phyloP scores from a whole-genome alignment of 78 protist species.

The Creolimax fragrantissima region DNA sequence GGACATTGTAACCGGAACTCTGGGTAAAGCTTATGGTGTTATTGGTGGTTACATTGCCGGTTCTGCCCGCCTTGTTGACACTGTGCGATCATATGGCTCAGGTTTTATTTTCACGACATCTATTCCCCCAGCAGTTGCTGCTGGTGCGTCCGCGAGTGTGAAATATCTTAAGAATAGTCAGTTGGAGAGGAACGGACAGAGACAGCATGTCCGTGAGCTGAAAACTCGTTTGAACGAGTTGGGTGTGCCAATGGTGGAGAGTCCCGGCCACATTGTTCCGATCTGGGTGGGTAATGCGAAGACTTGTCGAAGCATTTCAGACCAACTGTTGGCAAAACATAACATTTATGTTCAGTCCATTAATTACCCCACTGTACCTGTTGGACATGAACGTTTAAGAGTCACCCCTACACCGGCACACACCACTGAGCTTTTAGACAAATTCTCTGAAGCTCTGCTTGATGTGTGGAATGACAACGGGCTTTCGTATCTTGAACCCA shows the following conservation, averaged over 20 bases:
- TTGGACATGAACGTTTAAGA: conserved; percentile 60
- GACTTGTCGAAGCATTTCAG: conserved; percentile 54
- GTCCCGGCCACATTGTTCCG: conserved; percentile 74
- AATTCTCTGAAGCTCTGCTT: conserved; percentile 35
- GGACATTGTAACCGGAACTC: conserved; percentile 62
- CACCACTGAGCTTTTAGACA: conserved; percentile 44
- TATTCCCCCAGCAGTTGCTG: conserved; percentile 79
- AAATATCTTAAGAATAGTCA: conserved; percentile 42
- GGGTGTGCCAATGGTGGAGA: conserved; percentile 59
- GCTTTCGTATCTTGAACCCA: background rate
- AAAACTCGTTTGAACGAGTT: conserved; percentile 54
- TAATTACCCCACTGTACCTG: conserved; percentile 88
- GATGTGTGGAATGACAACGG: conserved; percentile 45
- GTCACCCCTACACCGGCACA: conserved; percentile 81
- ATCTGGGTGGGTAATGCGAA: conserved; percentile 74
- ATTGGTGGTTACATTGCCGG: conserved; percentile 87
- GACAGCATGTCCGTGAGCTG: conserved; percentile 3
- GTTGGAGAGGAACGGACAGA: conserved; percentile 49
- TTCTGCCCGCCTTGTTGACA: conserved; percentile 49
- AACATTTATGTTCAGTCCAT: conserved; percentile 84
- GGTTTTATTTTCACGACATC: conserved; percentile 91
- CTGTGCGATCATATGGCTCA: conserved; percentile 67
- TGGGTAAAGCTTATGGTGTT: conserved; percentile 77
- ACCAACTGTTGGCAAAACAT: conserved; percentile 50
- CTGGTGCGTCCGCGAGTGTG: conserved; percentile 77